Conservation (phyloP, 768 basidiomycete genomes). For the Cystofilobasidium macerans region DNA sequence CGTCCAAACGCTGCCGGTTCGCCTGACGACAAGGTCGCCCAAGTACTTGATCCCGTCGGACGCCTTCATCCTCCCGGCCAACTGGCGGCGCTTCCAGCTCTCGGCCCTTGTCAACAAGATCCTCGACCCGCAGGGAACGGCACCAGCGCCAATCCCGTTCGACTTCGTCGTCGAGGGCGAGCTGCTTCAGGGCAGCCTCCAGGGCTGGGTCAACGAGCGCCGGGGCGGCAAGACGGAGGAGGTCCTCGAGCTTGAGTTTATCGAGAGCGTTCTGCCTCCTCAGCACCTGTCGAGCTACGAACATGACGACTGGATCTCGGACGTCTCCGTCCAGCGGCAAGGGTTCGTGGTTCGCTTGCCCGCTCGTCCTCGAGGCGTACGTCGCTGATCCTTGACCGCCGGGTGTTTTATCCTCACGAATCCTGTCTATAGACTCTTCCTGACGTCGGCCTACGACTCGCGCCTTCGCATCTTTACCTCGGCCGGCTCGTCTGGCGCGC, state of each 20-base stretch:
- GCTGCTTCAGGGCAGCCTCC: slow-evolving; percentile 58
- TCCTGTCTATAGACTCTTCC: slow-evolving; percentile 46
- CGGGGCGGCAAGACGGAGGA: slow-evolving; percentile 57
- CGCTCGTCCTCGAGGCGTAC: no score
- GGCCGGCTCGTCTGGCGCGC: not conserved
- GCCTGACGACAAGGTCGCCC: slow-evolving; percentile 60
- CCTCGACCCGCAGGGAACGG: slow-evolving; percentile 45
- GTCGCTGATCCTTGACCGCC: no score
- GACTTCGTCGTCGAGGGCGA: slow-evolving; percentile 84
- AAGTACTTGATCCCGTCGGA: slow-evolving; percentile 67
- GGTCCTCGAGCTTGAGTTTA: slow-evolving; percentile 82
- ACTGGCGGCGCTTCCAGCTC: slow-evolving; percentile 90
- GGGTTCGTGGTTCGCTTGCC: no score
- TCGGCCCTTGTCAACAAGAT: slow-evolving; percentile 96
- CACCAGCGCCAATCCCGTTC: slow-evolving; percentile 60
- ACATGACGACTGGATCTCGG: slow-evolving; percentile 90
- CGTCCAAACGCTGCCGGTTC: slow-evolving; percentile 33
- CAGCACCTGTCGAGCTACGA: slow-evolving; percentile 65
- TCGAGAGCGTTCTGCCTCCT: slow-evolving; percentile 78
- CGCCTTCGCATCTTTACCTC: slow-evolving; percentile 52
- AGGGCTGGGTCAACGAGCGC: slow-evolving; percentile 61
- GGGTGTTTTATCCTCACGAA: not conserved
- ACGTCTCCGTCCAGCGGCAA: slow-evolving; percentile 52
- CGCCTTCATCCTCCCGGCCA: slow-evolving; percentile 81
- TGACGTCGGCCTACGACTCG: slow-evolving; percentile 75